A percentile compares a stretch with the other conserved stretches of the same genome.
Evolutionary conservation across 805 yeast species (phyloP).

Genomic region (Nakazawaea populi): DNA sequence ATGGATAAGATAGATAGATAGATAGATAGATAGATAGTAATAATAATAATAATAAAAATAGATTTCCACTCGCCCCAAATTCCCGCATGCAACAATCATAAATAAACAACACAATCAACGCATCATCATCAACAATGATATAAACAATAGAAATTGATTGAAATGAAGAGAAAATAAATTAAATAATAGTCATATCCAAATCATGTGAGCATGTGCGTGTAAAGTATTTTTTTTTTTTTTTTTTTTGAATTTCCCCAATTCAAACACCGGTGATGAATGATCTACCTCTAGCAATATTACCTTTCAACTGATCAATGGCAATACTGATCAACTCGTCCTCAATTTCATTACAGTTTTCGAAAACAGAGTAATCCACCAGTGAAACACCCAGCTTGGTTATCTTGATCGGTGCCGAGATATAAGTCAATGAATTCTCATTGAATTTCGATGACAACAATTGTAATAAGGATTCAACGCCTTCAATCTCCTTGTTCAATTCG

Average conservation of each 20-base stretch:
- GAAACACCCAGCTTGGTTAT: conserved; percentile 50
- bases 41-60: too few relatives aligned
- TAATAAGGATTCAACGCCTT: conserved; percentile 47
- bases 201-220: too few relatives aligned
- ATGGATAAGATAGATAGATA: too few relatives aligned
- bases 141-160: too few relatives aligned
- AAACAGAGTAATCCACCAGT: conserved; percentile 47
- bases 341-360: conserved; percentile 39
- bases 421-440: conserved; percentile 27
- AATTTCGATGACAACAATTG: conserved; percentile 31
- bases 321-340: conserved; percentile 52
- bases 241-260: not conserved
- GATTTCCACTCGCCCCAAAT: too few relatives aligned
- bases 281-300: conserved; percentile 56
- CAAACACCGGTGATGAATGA: conserved; percentile 30
- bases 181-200: too few relatives aligned
- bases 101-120: too few relatives aligned
- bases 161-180: too few relatives aligned
- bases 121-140: too few relatives aligned
- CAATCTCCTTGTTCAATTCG: conserved; percentile 40
- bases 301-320: conserved; percentile 48
- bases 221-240: too few relatives aligned
- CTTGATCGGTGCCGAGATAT: conserved; percentile 59
- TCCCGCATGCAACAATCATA: too few relatives aligned
- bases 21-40: too few relatives aligned